phyloP scores from a whole-genome alignment of 441 rosid species.

The Populus hybrid region DNA sequence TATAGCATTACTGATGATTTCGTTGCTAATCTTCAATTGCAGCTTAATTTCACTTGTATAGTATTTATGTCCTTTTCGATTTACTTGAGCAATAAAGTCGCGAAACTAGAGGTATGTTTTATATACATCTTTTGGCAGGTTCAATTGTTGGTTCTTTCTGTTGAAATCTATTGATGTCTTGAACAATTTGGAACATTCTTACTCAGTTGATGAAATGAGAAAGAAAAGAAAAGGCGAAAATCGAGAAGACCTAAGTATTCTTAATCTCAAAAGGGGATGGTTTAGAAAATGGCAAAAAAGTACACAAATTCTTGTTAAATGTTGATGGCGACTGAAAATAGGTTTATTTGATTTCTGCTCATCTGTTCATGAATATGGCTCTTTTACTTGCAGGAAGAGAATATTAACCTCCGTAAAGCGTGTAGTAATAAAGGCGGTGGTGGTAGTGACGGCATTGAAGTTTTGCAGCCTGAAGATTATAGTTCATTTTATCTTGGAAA shows the following conservation, averaged over 20 bases:
- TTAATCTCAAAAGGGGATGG: not conserved
- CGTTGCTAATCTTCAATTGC: conserved; percentile 32
- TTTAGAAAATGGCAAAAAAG: not conserved
- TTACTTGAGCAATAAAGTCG: conserved; percentile 48
- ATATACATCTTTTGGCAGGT: not conserved
- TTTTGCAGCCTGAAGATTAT: conserved; percentile 32
- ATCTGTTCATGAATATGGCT: conserved; percentile 7
- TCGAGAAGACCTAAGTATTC: not conserved
- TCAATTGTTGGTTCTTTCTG: not conserved
- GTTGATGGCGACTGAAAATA: not conserved
- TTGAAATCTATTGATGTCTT: not conserved
- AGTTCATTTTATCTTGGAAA: conserved; percentile 30
- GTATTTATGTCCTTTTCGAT: conserved; percentile 44
- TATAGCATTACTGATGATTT: conserved; percentile 11
- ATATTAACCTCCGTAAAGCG: conserved; percentile 35
- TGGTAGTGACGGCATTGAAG: conserved; percentile 28
- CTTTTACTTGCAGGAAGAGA: conserved; percentile 65
- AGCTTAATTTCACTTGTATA: conserved; percentile 55
- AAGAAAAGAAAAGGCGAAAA: not conserved
- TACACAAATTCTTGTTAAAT: not conserved
- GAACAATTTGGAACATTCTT: not conserved
- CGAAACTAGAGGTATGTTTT: conserved; percentile 58
- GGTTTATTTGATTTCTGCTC: not conserved
- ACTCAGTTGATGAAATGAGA: not conserved
- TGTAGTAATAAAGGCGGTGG: conserved; percentile 37